Evolutionary conservation across 805 yeast species (phyloP).

Genomic region (Yamadazyma endophytica): DNA sequence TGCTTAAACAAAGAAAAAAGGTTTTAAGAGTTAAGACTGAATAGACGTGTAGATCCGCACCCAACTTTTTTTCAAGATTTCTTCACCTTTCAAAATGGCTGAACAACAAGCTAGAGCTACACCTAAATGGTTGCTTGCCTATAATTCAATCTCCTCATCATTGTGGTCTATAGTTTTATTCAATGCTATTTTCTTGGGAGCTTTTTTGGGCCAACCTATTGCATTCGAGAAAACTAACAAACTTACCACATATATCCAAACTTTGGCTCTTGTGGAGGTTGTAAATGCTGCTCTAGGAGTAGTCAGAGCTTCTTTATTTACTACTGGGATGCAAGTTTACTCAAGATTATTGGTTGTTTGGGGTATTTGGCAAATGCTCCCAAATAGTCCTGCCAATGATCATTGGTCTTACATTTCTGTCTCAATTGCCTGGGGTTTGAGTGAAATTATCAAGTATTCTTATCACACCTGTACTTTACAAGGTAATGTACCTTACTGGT

Average conservation of each 20-base stretch:
- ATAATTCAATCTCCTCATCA: slow-evolving; percentile 39
- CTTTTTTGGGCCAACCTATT: slow-evolving; percentile 56
- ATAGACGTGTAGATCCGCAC: no score
- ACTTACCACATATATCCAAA: slow-evolving; percentile 65
- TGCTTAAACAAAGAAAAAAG: slow-evolving; percentile 26
- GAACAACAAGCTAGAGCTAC: slow-evolving; percentile 2
- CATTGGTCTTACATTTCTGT: slow-evolving; percentile 64
- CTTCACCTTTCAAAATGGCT: slow-evolving; percentile 1
- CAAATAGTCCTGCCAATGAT: slow-evolving; percentile 60
- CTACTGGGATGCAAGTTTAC: slow-evolving; percentile 83
- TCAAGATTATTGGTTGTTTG: slow-evolving; percentile 79
- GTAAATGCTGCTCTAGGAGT: slow-evolving; percentile 73
- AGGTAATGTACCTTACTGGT: slow-evolving; percentile 49
- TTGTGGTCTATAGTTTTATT: slow-evolving; percentile 39
- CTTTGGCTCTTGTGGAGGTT: slow-evolving; percentile 76
- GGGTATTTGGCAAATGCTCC: slow-evolving; percentile 77
- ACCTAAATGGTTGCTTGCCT: slow-evolving; percentile 37
- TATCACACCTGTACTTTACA: slow-evolving; percentile 72
- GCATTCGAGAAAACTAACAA: slow-evolving; percentile 57
- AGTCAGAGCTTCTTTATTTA: slow-evolving; percentile 79
- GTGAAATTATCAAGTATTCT: slow-evolving; percentile 88
- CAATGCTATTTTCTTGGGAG: slow-evolving; percentile 32
- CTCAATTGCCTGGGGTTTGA: slow-evolving; percentile 82
- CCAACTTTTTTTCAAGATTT: no score
- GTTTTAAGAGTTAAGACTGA: slow-evolving; percentile 11